These are phyloP conservation scores for Sutorius eximius DNA, from an alignment of 1,284 basidiomycete genomes.

Conservation along the genomic window DNA sequence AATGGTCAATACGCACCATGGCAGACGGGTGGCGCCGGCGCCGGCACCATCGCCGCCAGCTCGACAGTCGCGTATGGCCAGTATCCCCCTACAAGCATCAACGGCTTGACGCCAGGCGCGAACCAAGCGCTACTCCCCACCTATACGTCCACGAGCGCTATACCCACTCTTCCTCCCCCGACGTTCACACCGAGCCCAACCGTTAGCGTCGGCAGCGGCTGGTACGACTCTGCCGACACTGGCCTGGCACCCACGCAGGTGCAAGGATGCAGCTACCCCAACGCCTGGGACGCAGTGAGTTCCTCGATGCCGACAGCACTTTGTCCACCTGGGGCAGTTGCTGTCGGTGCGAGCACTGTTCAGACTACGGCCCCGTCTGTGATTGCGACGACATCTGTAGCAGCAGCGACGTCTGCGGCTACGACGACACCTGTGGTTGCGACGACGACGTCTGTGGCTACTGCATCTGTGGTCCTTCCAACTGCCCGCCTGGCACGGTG, in stretches of 20 bases:
- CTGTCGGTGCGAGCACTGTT: constrained; percentile 1
- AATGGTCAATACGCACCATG: constrained; percentile 61
- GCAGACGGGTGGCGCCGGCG: constrained; percentile 77
- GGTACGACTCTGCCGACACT: constrained; percentile 65
- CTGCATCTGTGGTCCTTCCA: background rate
- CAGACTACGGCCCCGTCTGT: constrained; percentile 9
- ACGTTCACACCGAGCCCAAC: constrained; percentile 52
- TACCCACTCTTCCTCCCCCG: constrained; percentile 60
- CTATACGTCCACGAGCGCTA: constrained; percentile 68
- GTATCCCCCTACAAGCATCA: constrained; percentile 56
- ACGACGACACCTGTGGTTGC: too few species aligned
- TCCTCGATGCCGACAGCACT: constrained; percentile 45
- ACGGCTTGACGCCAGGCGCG: constrained; percentile 24
- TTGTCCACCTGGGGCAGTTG: constrained; percentile 43
- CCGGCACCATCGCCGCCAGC: constrained; percentile 56
- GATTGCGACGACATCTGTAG: background rate
- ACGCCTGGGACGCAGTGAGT: constrained; percentile 57
- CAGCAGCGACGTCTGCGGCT: too few species aligned
- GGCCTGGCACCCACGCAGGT: constrained; percentile 55
- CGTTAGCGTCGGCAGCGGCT: constrained; percentile 65
- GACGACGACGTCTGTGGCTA: too few species aligned
- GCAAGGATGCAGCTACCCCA: constrained; percentile 63
- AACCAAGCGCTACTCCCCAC: constrained; percentile 46
- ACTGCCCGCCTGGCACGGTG: constrained; percentile 8
- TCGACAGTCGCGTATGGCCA: constrained; percentile 46